phyloP scores from a whole-genome alignment of 345 rosid species.

The Camelina neglecta region DNA sequence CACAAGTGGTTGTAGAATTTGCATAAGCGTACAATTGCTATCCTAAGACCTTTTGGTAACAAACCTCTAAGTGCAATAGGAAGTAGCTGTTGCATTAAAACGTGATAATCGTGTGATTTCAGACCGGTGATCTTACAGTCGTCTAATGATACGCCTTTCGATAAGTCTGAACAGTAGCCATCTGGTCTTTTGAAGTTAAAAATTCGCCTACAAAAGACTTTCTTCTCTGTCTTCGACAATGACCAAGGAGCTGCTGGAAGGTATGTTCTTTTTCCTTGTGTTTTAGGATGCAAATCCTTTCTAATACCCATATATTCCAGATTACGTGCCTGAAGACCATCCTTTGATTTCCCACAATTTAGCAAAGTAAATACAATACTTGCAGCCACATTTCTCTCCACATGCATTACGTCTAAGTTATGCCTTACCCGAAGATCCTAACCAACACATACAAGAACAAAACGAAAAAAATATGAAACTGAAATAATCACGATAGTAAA shows the following conservation, averaged over 20 bases:
- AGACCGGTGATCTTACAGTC: background rate
- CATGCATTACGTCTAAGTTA: too few relatives aligned
- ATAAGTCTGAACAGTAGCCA: background rate
- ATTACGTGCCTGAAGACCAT: too few relatives aligned
- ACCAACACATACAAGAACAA: too few relatives aligned
- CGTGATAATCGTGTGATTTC: background rate
- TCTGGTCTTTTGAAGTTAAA: background rate
- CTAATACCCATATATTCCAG: too few relatives aligned
- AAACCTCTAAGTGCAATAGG: background rate
- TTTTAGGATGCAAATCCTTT: background rate
- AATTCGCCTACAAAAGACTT: background rate
- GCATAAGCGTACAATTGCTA: background rate
- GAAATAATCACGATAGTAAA: too few relatives aligned
- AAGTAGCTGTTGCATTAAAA: background rate
- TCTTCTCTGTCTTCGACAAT: conserved; percentile 11
- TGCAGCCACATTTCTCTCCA: too few relatives aligned
- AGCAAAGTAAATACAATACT: too few relatives aligned
- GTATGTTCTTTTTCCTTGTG: background rate
- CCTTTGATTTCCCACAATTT: too few relatives aligned
- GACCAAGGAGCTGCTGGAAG: background rate
- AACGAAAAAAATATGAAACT: too few relatives aligned
- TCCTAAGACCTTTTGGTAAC: background rate
- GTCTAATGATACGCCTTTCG: background rate
- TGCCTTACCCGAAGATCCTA: too few relatives aligned
- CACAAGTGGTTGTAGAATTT: background rate